These are phyloP conservation scores for Fulvia fulva DNA, from an alignment of 2,329 filamentous ascomycete genomes.

Conservation along the genomic window DNA sequence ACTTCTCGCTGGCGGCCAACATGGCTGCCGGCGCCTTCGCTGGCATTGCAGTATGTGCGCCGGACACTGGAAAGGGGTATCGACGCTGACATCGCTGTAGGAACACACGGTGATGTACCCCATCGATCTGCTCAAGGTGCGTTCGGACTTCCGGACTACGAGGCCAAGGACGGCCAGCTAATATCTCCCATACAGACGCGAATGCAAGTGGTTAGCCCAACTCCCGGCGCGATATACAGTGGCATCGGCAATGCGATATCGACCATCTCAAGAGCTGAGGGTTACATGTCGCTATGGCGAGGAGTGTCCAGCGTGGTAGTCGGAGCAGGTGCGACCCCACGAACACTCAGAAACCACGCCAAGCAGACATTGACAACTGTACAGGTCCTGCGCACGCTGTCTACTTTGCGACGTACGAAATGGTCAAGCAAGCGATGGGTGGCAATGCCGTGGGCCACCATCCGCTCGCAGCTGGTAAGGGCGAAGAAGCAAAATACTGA, in stretches of 20 bases:
- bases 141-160: slow-evolving; percentile 22
- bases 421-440: slow-evolving; percentile 92
- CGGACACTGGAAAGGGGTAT: background rate
- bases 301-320: slow-evolving; percentile 95
- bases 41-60: slow-evolving; percentile 74
- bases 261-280: slow-evolving; percentile 86
- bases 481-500: background rate
- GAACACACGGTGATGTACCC: slow-evolving; percentile 99
- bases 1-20: slow-evolving; percentile 90
- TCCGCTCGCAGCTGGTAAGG: slow-evolving; percentile 80
- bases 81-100: slow-evolving; percentile 44
- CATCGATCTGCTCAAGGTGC: slow-evolving; percentile 93
- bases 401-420: slow-evolving; percentile 97
- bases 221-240: slow-evolving; percentile 74
- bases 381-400: slow-evolving; percentile 92
- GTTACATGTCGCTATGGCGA: slow-evolving; percentile 87
- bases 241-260: slow-evolving; percentile 89
- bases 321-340: slow-evolving; percentile 66
- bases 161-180: background rate
- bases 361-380: slow-evolving; percentile 2
- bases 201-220: slow-evolving; percentile 93
- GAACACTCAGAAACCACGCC: background rate
- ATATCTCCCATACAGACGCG: slow-evolving; percentile 63
- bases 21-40: slow-evolving; percentile 96
- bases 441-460: slow-evolving; percentile 89